Evolutionary conservation across 2,329 filamentous ascomycete genomes (phyloP).

Genomic region (Lecanosticta acicola): DNA sequence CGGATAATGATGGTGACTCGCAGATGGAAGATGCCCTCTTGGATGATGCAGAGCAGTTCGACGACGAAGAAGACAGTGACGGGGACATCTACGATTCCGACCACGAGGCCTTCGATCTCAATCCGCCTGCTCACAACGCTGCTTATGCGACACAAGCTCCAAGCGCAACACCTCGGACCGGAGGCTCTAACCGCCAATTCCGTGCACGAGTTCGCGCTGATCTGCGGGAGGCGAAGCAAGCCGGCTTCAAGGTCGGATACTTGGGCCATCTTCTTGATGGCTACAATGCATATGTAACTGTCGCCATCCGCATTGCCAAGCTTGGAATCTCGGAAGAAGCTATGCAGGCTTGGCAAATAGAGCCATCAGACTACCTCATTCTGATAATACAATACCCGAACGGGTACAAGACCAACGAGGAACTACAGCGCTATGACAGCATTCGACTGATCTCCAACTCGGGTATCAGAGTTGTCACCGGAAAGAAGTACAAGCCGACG

Average conservation of each 20-base stretch:
- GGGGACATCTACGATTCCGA: conserved; percentile 31
- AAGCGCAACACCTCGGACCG: conserved; percentile 1
- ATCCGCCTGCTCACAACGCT: conserved; percentile 8
- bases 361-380: conserved; percentile 62
- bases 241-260: conserved; percentile 66
- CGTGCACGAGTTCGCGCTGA: conserved; percentile 42
- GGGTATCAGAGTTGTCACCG: conserved; percentile 65
- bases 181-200: conserved; percentile 6
- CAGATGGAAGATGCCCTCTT: conserved; percentile 38
- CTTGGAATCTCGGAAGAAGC: conserved; percentile 69
- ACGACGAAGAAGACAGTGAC: conserved; percentile 38
- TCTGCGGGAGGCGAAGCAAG: conserved; percentile 54
- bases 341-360: conserved; percentile 70
- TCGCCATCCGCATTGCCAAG: conserved; percentile 65
- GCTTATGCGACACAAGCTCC: conserved; percentile 8
- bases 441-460: conserved; percentile 35
- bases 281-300: conserved; percentile 51
- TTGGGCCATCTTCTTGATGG: conserved; percentile 48
- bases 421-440: conserved; percentile 43
- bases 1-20: conserved; percentile 38
- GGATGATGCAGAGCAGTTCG: conserved; percentile 33
- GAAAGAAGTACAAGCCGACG: conserved; percentile 66
- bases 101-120: conserved; percentile 25
- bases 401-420: conserved; percentile 57
- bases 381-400: conserved; percentile 61